Evolutionary conservation across 2,329 filamentous ascomycete genomes (phyloP).

Genomic region (Drechslerella coelobrocha): DNA sequence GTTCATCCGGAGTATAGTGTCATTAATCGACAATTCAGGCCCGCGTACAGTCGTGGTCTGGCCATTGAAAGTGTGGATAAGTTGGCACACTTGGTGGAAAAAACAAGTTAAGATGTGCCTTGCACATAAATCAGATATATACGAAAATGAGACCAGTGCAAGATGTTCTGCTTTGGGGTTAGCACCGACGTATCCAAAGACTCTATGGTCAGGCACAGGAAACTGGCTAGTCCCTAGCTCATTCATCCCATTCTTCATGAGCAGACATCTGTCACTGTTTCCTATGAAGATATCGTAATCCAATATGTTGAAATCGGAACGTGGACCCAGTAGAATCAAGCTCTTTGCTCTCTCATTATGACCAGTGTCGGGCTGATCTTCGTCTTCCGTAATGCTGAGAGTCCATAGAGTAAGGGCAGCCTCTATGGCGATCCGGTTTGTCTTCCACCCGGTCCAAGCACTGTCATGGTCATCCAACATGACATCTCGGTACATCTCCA

Average conservation of each 20-base stretch:
- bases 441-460: slow-evolving; percentile 21
- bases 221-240: slow-evolving; percentile 16
- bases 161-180: slow-evolving; percentile 15
- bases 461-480: slow-evolving; percentile 16
- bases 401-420: slow-evolving; percentile 29
- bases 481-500: slow-evolving; percentile 5
- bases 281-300: slow-evolving; percentile 39
- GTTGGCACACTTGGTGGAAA: slow-evolving; percentile 10
- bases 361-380: slow-evolving; percentile 16
- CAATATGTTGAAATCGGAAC: slow-evolving; percentile 15
- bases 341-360: slow-evolving; percentile 11
- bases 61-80: slow-evolving; percentile 9
- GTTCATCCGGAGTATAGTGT: slow-evolving; percentile 9
- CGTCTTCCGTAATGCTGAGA: slow-evolving; percentile 16
- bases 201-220: slow-evolving; percentile 14
- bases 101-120: slow-evolving; percentile 29
- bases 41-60: slow-evolving; percentile 1
- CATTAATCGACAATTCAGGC: neutral
- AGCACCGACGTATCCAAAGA: slow-evolving; percentile 19
- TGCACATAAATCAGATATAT: slow-evolving; percentile 12
- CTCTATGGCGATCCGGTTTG: slow-evolving; percentile 10
- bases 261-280: slow-evolving; percentile 7
- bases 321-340: slow-evolving; percentile 20
- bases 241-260: slow-evolving; percentile 18
- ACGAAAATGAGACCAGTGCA: slow-evolving; percentile 8